Conservation (phyloP, 1,284 basidiomycete genomes). For the Marasmius fiardii region DNA sequence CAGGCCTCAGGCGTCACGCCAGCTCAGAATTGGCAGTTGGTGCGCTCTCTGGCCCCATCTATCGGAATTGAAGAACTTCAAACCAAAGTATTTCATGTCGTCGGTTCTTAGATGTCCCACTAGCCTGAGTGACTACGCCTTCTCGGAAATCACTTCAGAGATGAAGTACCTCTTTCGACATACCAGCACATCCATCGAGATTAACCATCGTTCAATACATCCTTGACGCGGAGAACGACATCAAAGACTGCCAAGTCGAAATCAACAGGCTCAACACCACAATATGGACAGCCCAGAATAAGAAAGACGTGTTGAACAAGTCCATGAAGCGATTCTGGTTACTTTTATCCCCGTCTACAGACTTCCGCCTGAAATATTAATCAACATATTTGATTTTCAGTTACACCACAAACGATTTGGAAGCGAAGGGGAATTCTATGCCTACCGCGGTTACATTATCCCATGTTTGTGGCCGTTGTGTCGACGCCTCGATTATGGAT, state of each 20-base stretch:
- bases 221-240: background rate
- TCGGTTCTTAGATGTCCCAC: background rate
- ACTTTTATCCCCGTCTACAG: background rate
- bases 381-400: background rate
- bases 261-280: background rate
- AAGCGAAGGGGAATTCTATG: background rate
- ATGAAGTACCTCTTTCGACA: conserved; percentile 2
- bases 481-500: background rate
- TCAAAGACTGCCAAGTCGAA: background rate
- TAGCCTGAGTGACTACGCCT: background rate
- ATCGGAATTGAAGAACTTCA: background rate
- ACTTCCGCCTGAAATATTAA: background rate
- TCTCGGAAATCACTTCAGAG: background rate
- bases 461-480: background rate
- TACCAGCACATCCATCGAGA: background rate
- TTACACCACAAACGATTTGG: background rate
- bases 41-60: too few species aligned
- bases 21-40: too few species aligned
- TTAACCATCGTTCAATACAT: background rate
- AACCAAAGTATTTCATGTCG: background rate
- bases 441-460: background rate
- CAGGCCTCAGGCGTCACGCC: too few species aligned
- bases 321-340: conserved; percentile 1
- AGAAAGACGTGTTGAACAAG: background rate
- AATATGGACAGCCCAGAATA: background rate